Evolutionary conservation across 2,329 filamentous ascomycete genomes (phyloP).

Genomic region (Neonectria punicea): DNA sequence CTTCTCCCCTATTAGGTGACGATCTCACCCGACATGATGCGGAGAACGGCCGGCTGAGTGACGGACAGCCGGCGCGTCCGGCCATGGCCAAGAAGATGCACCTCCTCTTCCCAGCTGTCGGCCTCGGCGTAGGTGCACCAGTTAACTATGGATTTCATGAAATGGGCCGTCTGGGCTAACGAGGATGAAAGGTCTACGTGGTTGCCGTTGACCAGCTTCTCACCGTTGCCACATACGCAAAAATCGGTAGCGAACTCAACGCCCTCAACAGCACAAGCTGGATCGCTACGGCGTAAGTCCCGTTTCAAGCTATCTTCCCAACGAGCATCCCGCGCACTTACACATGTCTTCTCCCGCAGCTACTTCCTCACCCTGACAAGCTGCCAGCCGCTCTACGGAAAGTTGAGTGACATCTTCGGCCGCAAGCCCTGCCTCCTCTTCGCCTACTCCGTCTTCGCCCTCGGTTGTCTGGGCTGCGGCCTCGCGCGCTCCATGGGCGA

Average conservation of each 20-base stretch:
- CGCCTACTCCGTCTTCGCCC: conserved; percentile 71
- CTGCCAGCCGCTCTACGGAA: conserved; percentile 80
- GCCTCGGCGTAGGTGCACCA: conserved; percentile 47
- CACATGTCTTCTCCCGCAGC: conserved; percentile 44
- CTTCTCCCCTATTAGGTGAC: conserved; percentile 43
- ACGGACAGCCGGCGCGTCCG: conserved; percentile 15
- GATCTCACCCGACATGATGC: conserved; percentile 6
- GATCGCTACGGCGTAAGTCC: conserved; percentile 66
- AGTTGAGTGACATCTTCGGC: conserved; percentile 76
- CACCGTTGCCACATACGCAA: conserved; percentile 80
- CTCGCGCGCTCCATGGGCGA: conserved; percentile 72
- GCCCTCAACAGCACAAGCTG: conserved; percentile 80
- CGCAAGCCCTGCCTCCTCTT: conserved; percentile 73
- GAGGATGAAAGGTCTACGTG: conserved; percentile 69
- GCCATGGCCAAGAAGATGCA: conserved; percentile 50
- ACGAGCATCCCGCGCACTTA: not conserved
- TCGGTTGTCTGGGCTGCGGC: conserved; percentile 72
- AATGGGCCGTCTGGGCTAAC: conserved; percentile 7
- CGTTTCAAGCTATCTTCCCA: not conserved
- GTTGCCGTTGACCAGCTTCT: conserved; percentile 81
- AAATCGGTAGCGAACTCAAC: conserved; percentile 79
- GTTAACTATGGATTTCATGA: not conserved
- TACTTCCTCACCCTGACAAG: conserved; percentile 81
- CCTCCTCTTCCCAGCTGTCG: conserved; percentile 50
- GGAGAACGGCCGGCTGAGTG: conserved; percentile 25